These are phyloP conservation scores for Neofusicoccum ribis DNA, from an alignment of 2,329 filamentous ascomycete genomes.

Conservation along the genomic window DNA sequence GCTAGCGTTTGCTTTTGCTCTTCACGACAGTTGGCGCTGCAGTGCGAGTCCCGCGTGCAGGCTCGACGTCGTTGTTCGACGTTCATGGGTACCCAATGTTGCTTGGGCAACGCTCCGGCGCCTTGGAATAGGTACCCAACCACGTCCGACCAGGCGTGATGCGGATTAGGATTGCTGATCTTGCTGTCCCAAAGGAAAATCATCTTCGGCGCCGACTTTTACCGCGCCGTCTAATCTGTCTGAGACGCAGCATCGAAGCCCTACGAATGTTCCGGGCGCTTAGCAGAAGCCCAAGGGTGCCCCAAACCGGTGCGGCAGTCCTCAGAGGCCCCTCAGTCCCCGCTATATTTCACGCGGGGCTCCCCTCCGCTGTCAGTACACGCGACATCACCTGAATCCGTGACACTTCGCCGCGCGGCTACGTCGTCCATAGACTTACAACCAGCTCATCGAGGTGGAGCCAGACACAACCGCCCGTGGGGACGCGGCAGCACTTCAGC, in stretches of 20 bases:
- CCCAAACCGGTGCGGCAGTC: not conserved
- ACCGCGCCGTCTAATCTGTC: constrained; percentile 7
- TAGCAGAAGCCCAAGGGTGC: constrained; percentile 5
- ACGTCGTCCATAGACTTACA: constrained; percentile 3
- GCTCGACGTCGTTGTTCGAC: not conserved
- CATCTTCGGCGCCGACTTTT: constrained; percentile 10
- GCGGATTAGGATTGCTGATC: constrained; percentile 11
- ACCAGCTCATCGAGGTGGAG: constrained; percentile 18
- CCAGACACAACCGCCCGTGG: not conserved
- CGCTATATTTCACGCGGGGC: constrained; percentile 10
- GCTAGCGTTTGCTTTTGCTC: not conserved
- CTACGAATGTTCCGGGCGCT: constrained; percentile 12
- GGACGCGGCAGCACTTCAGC: not conserved
- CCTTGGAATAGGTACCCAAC: constrained; percentile 13
- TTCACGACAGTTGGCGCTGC: constrained; percentile 10
- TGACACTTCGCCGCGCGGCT: constrained; percentile 13
- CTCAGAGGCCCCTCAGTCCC: not conserved
- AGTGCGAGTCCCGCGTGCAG: not conserved
- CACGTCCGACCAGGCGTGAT: constrained; percentile 7
- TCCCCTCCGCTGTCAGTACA: constrained; percentile 6
- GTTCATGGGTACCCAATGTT: constrained; percentile 11
- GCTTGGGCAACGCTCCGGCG: constrained; percentile 18
- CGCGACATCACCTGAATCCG: constrained; percentile 17
- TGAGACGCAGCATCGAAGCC: constrained; percentile 13
- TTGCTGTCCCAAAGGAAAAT: constrained; percentile 12